A percentile compares a stretch with the other conserved stretches of the same genome.
Evolutionary conservation across 2,329 filamentous ascomycete species (phyloP).

Genomic region (Aspergillus costaricaensis): DNA sequence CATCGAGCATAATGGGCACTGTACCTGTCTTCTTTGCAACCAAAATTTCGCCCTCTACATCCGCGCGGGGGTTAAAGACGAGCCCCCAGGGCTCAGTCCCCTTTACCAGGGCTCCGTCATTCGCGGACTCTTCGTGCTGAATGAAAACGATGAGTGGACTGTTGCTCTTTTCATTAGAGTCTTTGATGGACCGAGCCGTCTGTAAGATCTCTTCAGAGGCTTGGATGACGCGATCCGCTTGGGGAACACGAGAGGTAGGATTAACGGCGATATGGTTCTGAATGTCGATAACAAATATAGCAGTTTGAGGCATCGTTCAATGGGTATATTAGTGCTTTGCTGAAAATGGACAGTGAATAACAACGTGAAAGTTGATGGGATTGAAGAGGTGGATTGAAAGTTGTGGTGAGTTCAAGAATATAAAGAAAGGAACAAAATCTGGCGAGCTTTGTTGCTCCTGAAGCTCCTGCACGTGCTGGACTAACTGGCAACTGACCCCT

Average conservation of each 20-base stretch:
- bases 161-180: background rate
- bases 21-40: slow-evolving; percentile 3
- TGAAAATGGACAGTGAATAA: background rate
- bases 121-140: background rate
- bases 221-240: background rate
- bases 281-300: slow-evolving; percentile 8
- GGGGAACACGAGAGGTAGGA: slow-evolving; percentile 2
- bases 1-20: background rate
- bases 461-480: no score
- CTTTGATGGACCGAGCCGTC: background rate
- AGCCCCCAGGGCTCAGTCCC: slow-evolving; percentile 4
- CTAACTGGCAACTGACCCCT: no score
- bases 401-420: no score
- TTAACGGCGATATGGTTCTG: background rate
- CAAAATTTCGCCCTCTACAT: background rate
- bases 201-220: background rate
- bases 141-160: background rate
- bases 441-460: no score
- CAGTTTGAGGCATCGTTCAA: background rate
- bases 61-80: background rate
- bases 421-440: no score
- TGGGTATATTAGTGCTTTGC: background rate
- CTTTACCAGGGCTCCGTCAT: background rate
- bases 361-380: background rate
- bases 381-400: background rate